phyloP scores from a whole-genome alignment of 805 yeast genomes.

The Deakozyma indianensis region DNA sequence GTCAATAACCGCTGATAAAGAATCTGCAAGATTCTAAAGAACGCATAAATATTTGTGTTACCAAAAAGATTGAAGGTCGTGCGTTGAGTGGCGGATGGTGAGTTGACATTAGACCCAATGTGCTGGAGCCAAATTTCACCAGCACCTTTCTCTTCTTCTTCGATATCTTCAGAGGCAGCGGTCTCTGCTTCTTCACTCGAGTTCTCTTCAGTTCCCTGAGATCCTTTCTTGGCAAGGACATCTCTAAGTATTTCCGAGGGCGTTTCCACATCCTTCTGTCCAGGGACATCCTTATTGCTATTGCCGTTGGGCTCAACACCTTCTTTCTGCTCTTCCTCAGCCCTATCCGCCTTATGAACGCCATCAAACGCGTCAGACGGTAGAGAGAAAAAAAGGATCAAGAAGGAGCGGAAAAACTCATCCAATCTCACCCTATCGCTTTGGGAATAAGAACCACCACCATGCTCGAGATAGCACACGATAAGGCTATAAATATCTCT shows the following conservation, averaged over 20 bases:
- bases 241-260: background rate
- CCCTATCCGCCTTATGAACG: constrained; percentile 6
- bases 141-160: constrained; percentile 8
- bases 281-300: background rate
- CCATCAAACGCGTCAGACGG: constrained; percentile 11
- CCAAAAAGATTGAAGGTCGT: constrained; percentile 63
- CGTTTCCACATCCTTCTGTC: background rate
- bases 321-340: constrained; percentile 8
- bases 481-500: constrained; percentile 60
- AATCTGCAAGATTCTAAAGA: constrained; percentile 73
- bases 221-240: constrained; percentile 5
- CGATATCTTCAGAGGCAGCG: constrained; percentile 6
- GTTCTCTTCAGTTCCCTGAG: constrained; percentile 5
- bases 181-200: constrained; percentile 7
- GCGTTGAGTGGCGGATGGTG: constrained; percentile 18
- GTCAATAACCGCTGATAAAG: constrained; percentile 69
- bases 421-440: constrained; percentile 67
- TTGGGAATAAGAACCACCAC: constrained; percentile 59
- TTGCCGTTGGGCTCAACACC: constrained; percentile 2
- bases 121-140: constrained; percentile 19
- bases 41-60: constrained; percentile 77
- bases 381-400: constrained; percentile 51
- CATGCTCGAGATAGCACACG: constrained; percentile 48
- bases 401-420: constrained; percentile 54
- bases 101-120: constrained; percentile 12